Conservation (phyloP, 2,329 filamentous ascomycete genomes). For the Escovopsis sp. region DNA sequence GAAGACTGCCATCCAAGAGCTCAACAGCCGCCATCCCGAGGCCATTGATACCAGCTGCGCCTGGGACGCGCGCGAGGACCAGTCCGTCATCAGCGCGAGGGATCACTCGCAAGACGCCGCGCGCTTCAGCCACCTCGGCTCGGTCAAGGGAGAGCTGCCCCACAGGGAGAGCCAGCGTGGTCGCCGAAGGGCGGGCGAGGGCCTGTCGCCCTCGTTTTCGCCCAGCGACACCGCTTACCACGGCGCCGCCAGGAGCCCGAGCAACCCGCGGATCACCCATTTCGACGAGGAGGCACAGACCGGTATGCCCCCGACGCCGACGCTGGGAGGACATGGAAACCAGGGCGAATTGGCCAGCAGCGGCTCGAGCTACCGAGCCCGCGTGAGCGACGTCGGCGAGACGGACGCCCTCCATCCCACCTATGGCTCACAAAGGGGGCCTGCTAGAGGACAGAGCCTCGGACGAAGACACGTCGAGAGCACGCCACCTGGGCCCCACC, state of each 20-base stretch:
- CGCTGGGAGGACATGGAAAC: constrained; percentile 10
- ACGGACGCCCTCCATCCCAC: constrained; percentile 6
- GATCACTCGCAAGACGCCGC: constrained; percentile 20
- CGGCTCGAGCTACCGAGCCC: constrained; percentile 3
- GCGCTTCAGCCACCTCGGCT: constrained; percentile 24
- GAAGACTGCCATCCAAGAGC: constrained; percentile 27
- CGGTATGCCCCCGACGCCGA: constrained; percentile 19
- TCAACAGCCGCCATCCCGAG: constrained; percentile 25
- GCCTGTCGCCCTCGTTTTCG: constrained; percentile 20
- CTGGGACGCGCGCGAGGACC: constrained; percentile 10
- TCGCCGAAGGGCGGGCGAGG: constrained; percentile 34
- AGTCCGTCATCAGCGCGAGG: constrained; percentile 7
- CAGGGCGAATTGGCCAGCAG: constrained; percentile 5
- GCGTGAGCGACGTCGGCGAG: constrained; percentile 5
- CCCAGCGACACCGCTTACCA: constrained; percentile 13
- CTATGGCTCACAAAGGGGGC: constrained; percentile 4
- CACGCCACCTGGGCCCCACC: constrained; percentile 11
- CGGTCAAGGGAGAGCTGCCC: constrained; percentile 20
- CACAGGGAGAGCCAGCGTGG: constrained; percentile 33
- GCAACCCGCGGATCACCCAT: constrained; percentile 15
- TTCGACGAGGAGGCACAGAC: constrained; percentile 31
- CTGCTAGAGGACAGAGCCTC: constrained; percentile 5
- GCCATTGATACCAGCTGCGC: constrained; percentile 12
- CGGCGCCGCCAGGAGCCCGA: constrained; percentile 15
- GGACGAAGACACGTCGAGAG: constrained; percentile 5